phyloP scores from a whole-genome alignment of 75 land plant species.

The Selaginella tamariscina region DNA sequence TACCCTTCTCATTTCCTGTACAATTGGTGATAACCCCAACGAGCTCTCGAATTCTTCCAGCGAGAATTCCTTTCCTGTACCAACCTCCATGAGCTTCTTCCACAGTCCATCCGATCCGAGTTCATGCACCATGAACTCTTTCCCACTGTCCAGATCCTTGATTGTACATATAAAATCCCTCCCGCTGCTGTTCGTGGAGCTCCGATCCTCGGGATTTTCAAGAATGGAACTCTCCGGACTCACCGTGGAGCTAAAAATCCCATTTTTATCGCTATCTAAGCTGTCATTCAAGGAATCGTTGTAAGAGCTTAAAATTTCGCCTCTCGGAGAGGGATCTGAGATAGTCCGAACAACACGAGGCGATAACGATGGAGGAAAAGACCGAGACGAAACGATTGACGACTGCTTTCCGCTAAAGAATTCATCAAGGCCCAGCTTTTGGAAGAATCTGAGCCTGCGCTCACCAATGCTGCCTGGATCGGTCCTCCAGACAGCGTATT shows the following conservation, averaged over 20 bases:
- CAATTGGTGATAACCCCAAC: conserved; percentile 39
- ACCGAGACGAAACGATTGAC: neutral
- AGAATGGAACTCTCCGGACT: neutral
- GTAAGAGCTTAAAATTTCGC: conserved; percentile 7
- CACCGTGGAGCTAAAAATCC: conserved; percentile 2
- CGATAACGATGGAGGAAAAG: neutral
- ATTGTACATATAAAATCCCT: conserved; percentile 25
- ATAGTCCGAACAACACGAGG: neutral
- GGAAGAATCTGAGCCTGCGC: conserved; percentile 59
- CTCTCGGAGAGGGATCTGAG: neutral
- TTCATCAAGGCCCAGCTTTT: conserved; percentile 42
- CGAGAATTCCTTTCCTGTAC: conserved; percentile 66
- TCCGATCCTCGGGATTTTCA: neutral
- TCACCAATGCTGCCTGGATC: conserved; percentile 60
- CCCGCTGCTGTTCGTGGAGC: neutral
- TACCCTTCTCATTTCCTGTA: conserved; percentile 35
- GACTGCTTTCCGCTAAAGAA: neutral
- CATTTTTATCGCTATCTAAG: conserved; percentile 14
- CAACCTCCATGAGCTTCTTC: conserved; percentile 44
- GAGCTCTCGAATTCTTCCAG: conserved; percentile 75
- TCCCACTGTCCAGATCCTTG: conserved; percentile 43
- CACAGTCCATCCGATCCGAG: conserved; percentile 39
- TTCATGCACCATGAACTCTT: conserved; percentile 54
- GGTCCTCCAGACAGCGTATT: conserved; percentile 61
- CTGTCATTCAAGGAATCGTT: conserved; percentile 5